These are phyloP conservation scores for Rhexocercosporidium sp. DNA, from an alignment of 2,329 filamentous ascomycete species.

Conservation along the genomic window DNA sequence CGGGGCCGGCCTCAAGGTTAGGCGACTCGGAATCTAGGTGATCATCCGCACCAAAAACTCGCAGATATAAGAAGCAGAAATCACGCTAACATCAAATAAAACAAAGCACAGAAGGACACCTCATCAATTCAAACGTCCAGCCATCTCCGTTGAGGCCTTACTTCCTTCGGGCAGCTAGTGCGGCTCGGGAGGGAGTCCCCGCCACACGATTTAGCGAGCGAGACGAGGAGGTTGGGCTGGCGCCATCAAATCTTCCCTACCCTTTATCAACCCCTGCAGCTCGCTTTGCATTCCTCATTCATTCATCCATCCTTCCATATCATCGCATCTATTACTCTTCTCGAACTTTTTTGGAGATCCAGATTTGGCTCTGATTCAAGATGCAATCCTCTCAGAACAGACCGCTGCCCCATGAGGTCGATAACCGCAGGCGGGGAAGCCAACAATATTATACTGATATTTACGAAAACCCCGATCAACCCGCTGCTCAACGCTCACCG, in stretches of 20 bases:
- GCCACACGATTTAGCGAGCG: neutral
- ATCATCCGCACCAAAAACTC: neutral
- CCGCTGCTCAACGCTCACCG: conserved; percentile 9
- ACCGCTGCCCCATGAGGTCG: neutral
- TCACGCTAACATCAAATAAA: neutral
- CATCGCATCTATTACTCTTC: neutral
- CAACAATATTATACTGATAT: conserved; percentile 13
- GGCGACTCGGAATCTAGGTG: neutral
- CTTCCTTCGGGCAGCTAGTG: neutral
- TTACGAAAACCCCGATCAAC: conserved; percentile 7
- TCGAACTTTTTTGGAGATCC: neutral
- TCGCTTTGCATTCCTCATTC: neutral
- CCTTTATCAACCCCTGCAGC: conserved; percentile 7
- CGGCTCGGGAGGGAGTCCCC: conserved; percentile 3
- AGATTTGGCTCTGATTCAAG: neutral
- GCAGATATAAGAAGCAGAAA: neutral
- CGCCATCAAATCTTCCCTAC: neutral
- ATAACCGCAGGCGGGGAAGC: conserved; percentile 14
- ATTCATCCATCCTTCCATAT: neutral
- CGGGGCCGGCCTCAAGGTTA: neutral
- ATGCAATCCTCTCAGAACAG: conserved; percentile 10
- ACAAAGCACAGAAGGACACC: neutral
- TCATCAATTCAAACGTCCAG: neutral
- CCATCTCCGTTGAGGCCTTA: neutral
- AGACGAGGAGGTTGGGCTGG: neutral